Evolutionary conservation across 495 filamentous ascomycete species (phyloP).

Genomic region (Darksidea phi): DNA sequence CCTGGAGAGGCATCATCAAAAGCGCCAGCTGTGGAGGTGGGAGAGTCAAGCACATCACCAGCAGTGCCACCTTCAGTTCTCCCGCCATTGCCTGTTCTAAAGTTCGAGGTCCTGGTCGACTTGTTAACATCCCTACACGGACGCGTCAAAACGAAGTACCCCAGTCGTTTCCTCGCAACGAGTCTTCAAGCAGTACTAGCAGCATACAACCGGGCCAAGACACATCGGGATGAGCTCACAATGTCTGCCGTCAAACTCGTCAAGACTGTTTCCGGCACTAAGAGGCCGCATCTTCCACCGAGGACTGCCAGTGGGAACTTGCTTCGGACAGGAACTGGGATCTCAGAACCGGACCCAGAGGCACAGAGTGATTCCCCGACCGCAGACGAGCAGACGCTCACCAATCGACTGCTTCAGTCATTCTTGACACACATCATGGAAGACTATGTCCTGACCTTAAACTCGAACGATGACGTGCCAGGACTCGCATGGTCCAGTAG

Average conservation of each 20-base stretch:
- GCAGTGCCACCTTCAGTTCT: constrained; percentile 34
- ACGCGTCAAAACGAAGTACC: constrained; percentile 85
- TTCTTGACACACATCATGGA: constrained; percentile 85
- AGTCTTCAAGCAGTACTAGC: constrained; percentile 74
- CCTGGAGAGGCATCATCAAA: constrained; percentile 35
- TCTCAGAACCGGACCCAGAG: constrained; percentile 77
- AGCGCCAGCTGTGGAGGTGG: constrained; percentile 5
- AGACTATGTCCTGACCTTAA: constrained; percentile 63
- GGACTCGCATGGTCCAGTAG: constrained; percentile 75
- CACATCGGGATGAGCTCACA: constrained; percentile 63
- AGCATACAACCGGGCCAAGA: constrained; percentile 55
- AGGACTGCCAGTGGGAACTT: constrained; percentile 63
- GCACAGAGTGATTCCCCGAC: constrained; percentile 55
- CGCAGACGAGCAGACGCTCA: constrained; percentile 59
- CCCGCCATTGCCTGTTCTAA: constrained; percentile 38
- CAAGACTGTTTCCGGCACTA: constrained; percentile 68
- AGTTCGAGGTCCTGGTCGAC: constrained; percentile 74
- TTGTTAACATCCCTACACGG: constrained; percentile 84
- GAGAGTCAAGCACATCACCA: constrained; percentile 27
- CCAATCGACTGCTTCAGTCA: constrained; percentile 72
- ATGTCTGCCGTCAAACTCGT: constrained; percentile 72
- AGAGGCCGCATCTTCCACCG: constrained; percentile 71
- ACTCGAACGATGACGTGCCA: constrained; percentile 54
- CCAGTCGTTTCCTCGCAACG: constrained; percentile 88
- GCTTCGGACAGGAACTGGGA: constrained; percentile 26